phyloP scores from a whole-genome alignment of 192 early-diverging fungal genomes.

The Backusella liffmaniae region DNA sequence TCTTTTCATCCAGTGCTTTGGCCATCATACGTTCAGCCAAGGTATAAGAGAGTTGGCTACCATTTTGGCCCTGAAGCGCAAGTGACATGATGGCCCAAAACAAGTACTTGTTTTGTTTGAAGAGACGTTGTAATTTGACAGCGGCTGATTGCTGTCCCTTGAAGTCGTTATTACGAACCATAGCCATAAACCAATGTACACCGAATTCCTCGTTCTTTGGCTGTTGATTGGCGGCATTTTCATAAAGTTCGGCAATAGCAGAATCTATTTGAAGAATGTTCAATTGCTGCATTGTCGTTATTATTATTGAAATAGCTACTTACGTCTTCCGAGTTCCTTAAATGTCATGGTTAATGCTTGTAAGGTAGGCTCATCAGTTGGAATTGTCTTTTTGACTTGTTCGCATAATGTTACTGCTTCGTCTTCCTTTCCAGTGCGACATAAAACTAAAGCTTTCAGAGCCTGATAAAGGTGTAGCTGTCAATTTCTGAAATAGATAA shows the following conservation, averaged over 20 bases:
- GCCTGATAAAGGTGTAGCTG: conserved; percentile 41
- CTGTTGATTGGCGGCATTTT: conserved; percentile 53
- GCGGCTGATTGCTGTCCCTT: conserved; percentile 75
- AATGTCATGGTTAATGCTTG: conserved; percentile 61
- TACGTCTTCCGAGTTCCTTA: conserved; percentile 53
- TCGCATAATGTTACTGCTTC: conserved; percentile 64
- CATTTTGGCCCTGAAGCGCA: conserved; percentile 57
- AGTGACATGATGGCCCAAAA: conserved; percentile 87
- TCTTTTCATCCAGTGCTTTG: conserved; percentile 68
- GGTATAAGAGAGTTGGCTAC: conserved; percentile 51
- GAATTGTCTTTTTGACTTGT: conserved; percentile 59
- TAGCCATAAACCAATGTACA: conserved; percentile 80
- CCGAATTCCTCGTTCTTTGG: conserved; percentile 73
- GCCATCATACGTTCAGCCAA: conserved; percentile 85
- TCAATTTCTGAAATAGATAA: neutral
- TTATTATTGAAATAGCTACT: neutral
- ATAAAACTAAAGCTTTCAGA: conserved; percentile 71
- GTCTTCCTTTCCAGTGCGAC: conserved; percentile 57
- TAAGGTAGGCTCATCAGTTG: conserved; percentile 59
- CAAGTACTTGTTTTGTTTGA: conserved; percentile 75
- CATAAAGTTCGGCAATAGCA: conserved; percentile 73
- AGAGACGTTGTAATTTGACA: conserved; percentile 77
- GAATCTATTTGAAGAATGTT: conserved; percentile 42
- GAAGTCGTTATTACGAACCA: conserved; percentile 65
- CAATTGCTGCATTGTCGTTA: neutral